Percentiles rank a stretch among this genome's conserved stretches.
Evolutionary conservation across 2,329 filamentous ascomycete genomes (phyloP).

Genomic region (Claviceps lovelessii): DNA sequence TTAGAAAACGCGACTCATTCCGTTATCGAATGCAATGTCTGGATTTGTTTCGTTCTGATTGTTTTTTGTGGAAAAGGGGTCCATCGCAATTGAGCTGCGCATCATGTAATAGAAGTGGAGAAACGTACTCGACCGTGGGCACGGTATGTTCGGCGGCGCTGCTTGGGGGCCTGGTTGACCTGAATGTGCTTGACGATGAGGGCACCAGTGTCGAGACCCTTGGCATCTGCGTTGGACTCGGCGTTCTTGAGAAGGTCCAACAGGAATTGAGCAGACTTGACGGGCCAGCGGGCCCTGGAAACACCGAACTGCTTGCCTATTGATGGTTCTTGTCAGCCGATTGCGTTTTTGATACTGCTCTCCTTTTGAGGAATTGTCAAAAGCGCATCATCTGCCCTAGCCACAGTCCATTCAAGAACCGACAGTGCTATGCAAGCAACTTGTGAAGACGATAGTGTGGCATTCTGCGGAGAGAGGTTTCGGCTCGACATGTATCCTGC

Average conservation of each 20-base stretch:
- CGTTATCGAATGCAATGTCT: neutral
- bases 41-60: neutral
- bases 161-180: conserved; percentile 99
- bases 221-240: conserved; percentile 91
- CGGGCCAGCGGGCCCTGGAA: conserved; percentile 93
- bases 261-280: conserved; percentile 98
- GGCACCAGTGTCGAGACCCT: conserved; percentile 94
- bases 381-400: neutral
- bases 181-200: conserved; percentile 99
- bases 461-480: neutral
- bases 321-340: conserved; percentile 13
- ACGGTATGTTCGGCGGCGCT: conserved; percentile 98
- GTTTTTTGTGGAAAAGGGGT: neutral
- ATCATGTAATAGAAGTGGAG: neutral
- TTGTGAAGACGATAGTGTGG: neutral
- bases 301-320: conserved; percentile 98
- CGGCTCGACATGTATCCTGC: neutral
- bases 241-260: conserved; percentile 95
- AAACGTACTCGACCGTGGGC: conserved; percentile 95
- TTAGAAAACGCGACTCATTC: conserved; percentile 11
- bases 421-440: neutral
- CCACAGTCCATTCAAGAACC: neutral
- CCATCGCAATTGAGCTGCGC: neutral
- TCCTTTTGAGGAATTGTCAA: neutral
- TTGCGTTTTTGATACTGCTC: neutral